A percentile compares a stretch with the other conserved stretches of the same genome.
These are phyloP conservation scores for Esteya vermicola DNA, from an alignment of 2,329 filamentous ascomycete species.

Conservation along the genomic window DNA sequence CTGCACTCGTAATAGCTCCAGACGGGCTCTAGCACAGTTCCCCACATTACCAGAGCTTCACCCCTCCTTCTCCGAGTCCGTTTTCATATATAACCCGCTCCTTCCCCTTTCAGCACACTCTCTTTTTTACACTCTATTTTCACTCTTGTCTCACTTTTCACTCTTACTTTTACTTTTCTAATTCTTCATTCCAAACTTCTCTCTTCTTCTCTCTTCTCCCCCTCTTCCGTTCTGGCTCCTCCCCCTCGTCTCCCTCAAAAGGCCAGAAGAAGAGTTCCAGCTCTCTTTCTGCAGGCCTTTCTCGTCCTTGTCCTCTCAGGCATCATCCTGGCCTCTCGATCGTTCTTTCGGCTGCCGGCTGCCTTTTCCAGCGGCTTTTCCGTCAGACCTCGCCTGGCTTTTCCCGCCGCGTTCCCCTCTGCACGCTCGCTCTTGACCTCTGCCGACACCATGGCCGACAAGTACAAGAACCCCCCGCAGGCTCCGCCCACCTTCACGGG, in stretches of 20 bases:
- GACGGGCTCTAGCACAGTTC: no score
- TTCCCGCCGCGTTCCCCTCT: neutral
- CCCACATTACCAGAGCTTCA: constrained; percentile 3
- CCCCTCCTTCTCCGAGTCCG: constrained; percentile 1
- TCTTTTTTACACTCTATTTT: no score
- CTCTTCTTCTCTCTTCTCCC: neutral
- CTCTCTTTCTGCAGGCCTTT: constrained; percentile 31
- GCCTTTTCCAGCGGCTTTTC: constrained; percentile 38
- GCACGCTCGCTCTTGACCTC: neutral
- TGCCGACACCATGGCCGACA: constrained; percentile 42
- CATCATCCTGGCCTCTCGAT: constrained; percentile 54
- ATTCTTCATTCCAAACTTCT: neutral
- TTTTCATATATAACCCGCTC: no score
- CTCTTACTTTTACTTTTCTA: neutral
- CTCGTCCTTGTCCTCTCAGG: constrained; percentile 38
- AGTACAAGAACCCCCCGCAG: constrained; percentile 63
- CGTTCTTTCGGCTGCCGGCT: constrained; percentile 38
- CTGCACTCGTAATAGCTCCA: neutral
- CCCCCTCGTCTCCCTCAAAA: constrained; percentile 11
- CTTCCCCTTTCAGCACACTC: no score
- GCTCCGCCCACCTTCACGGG: constrained; percentile 64
- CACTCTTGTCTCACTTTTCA: neutral
- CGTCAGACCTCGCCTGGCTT: no score
- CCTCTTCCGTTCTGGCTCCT: constrained; percentile 23
- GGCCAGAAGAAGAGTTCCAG: constrained; percentile 8